A percentile compares a stretch with the other conserved stretches of the same genome.
These are phyloP conservation scores for Talaromyces sp. DNA, from an alignment of 2,329 filamentous ascomycete species.

Conservation along the genomic window DNA sequence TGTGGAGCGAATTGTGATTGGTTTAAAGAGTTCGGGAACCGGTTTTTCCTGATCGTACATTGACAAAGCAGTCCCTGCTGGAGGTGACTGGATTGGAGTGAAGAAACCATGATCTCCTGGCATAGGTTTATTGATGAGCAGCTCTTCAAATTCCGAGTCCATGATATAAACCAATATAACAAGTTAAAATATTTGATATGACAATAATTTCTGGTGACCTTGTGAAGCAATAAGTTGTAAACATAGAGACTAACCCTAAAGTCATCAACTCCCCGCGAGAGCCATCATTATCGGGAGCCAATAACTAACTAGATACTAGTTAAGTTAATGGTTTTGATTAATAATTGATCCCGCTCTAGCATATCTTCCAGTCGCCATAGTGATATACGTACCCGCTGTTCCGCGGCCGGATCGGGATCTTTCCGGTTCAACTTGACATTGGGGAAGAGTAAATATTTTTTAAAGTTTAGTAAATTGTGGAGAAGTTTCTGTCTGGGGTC, in stretches of 20 bases:
- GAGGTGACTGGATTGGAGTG: background rate
- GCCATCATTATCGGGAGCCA: background rate
- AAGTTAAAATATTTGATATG: background rate
- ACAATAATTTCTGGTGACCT: background rate
- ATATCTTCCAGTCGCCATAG: too few relatives aligned
- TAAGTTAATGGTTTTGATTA: too few relatives aligned
- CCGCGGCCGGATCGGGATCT: background rate
- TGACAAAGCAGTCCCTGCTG: background rate
- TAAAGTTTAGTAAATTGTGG: background rate
- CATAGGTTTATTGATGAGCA: background rate
- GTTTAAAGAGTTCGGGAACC: background rate
- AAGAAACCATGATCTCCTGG: constrained; percentile 2
- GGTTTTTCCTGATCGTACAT: background rate
- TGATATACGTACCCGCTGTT: background rate
- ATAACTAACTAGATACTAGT: too few relatives aligned
- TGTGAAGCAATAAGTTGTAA: background rate
- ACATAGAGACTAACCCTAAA: background rate
- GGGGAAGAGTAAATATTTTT: background rate
- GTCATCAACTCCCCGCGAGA: background rate
- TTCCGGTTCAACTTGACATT: background rate
- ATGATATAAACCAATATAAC: background rate
- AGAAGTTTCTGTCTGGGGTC: background rate
- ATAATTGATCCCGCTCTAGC: background rate
- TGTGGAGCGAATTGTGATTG: background rate
- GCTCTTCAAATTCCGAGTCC: background rate